A percentile compares a stretch with the other conserved stretches of the same genome.
phyloP scores from a whole-genome alignment of 2,329 filamentous ascomycete genomes.

The Alternaria triticimaculans region DNA sequence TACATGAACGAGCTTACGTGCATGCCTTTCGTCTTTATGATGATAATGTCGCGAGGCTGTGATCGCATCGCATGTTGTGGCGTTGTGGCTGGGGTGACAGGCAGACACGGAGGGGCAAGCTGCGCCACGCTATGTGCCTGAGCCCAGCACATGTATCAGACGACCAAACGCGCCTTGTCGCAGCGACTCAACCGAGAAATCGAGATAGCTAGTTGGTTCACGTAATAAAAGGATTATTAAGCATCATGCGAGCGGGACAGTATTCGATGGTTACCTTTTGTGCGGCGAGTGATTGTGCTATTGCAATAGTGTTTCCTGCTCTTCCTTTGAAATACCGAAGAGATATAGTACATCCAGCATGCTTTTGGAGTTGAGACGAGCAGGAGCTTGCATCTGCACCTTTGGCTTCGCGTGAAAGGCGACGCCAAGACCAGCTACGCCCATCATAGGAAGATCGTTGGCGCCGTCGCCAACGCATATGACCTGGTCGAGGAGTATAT shows the following conservation, averaged over 20 bases:
- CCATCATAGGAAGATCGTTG: constrained; percentile 83
- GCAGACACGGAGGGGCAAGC: background rate
- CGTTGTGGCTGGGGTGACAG: background rate
- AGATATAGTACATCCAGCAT: constrained; percentile 76
- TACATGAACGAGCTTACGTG: background rate
- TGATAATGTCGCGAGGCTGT: background rate
- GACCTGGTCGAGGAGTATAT: constrained; percentile 69
- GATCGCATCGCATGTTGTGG: background rate
- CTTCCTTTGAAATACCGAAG: constrained; percentile 73
- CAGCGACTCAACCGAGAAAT: background rate
- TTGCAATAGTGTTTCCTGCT: constrained; percentile 60
- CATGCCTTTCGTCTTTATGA: background rate
- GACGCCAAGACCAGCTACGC: constrained; percentile 75
- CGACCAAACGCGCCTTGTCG: background rate
- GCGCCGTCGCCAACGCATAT: constrained; percentile 82
- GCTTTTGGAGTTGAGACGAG: constrained; percentile 73
- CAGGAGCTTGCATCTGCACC: constrained; percentile 78
- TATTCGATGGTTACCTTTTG: background rate
- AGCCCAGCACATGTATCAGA: background rate
- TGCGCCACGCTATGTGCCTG: background rate
- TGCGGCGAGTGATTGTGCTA: background rate
- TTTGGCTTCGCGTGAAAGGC: constrained; percentile 85
- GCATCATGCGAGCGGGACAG: background rate
- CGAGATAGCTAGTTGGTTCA: background rate
- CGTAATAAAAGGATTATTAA: background rate